Evolutionary conservation across 2,329 filamentous ascomycete genomes (phyloP).

Genomic region (Neonectria sp.): DNA sequence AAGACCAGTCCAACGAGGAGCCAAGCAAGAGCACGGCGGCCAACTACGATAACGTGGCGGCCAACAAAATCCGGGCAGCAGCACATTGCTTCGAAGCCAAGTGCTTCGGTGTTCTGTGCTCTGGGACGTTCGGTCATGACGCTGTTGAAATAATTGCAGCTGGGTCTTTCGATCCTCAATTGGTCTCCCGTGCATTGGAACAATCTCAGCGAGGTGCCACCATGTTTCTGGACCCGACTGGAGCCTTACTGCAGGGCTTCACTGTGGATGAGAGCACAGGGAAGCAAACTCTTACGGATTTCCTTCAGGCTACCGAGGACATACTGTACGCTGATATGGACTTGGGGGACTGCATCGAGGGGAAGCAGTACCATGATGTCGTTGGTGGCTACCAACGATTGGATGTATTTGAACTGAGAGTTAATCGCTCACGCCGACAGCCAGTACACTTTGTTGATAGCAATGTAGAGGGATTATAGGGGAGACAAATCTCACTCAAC

Average conservation of each 20-base stretch:
- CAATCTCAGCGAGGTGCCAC: constrained; percentile 60
- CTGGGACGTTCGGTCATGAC: constrained; percentile 58
- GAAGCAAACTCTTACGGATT: constrained; percentile 48
- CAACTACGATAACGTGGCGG: constrained; percentile 69
- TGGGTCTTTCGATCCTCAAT: constrained; percentile 47
- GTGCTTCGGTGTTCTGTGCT: constrained; percentile 67
- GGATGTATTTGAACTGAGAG: constrained; percentile 67
- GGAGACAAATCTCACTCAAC: no score
- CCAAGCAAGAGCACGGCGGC: fast-evolving
- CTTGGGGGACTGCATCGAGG: constrained; percentile 65
- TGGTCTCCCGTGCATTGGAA: constrained; percentile 52
- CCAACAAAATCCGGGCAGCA: constrained; percentile 66
- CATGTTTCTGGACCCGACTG: constrained; percentile 67
- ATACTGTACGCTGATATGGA: constrained; percentile 68
- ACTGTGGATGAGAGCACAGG: constrained; percentile 44
- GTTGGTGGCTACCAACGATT: constrained; percentile 69
- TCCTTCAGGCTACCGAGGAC: constrained; percentile 62
- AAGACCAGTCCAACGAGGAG: constrained; percentile 2
- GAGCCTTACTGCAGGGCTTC: constrained; percentile 57
- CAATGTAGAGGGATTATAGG: no score
- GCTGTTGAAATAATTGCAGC: constrained; percentile 54
- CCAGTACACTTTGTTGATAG: constrained; percentile 49
- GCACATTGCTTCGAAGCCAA: constrained; percentile 73
- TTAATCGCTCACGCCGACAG: constrained; percentile 58
- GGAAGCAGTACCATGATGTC: constrained; percentile 71